phyloP scores from a whole-genome alignment of 305 asterid genomes.

The Caryopteris hybrid region DNA sequence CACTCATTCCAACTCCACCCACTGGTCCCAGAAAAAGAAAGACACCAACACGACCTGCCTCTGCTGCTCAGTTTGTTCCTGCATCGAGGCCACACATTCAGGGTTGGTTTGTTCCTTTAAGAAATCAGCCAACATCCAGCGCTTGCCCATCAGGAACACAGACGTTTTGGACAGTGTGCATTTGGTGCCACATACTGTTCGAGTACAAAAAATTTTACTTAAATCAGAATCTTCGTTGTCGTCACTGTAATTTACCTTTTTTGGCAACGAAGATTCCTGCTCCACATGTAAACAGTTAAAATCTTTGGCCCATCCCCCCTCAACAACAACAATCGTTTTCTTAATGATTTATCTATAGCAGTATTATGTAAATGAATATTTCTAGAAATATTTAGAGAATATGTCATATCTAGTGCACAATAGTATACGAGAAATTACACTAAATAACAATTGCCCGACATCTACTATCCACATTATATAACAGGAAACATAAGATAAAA shows the following conservation, averaged over 20 bases:
- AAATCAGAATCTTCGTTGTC: constrained; percentile 42
- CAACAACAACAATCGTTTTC: no score
- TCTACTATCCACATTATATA: no score
- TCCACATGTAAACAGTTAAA: constrained; percentile 20
- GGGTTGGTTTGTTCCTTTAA: background rate
- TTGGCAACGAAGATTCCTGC: constrained; percentile 36
- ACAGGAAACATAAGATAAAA: no score
- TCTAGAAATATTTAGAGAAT: no score
- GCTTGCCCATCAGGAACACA: constrained; percentile 14
- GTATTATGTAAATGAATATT: no score
- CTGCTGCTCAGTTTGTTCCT: background rate
- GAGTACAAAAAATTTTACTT: constrained; percentile 34
- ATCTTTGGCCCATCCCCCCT: constrained; percentile 7
- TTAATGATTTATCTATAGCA: no score
- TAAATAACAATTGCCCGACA: no score
- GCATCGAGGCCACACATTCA: constrained; percentile 15
- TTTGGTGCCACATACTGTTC: constrained; percentile 29
- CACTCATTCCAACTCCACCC: background rate
- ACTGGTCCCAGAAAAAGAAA: background rate
- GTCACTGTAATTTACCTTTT: constrained; percentile 40
- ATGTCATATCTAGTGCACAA: no score
- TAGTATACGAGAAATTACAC: no score
- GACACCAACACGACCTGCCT: background rate
- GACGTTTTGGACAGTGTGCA: constrained; percentile 65
- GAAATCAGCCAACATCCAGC: constrained; percentile 13